A percentile compares a stretch with the other conserved stretches of the same genome.
These are phyloP conservation scores for Codiaeum variegatum DNA, from an alignment of 441 rosid species.

Conservation along the genomic window DNA sequence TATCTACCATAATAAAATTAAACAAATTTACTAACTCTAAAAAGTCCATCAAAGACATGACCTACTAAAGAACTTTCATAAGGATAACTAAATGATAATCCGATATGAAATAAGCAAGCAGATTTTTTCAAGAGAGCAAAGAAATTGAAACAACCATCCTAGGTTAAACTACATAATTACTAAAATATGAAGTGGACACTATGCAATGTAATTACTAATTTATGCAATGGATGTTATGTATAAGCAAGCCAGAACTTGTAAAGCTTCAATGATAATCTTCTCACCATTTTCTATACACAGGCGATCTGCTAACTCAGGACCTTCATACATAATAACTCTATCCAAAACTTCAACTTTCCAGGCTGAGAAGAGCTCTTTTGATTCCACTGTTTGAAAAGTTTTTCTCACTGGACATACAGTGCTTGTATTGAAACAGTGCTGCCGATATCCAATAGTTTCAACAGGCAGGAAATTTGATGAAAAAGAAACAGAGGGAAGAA, in stretches of 20 bases:
- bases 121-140: background rate
- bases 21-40: background rate
- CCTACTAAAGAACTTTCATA: background rate
- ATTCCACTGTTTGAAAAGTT: slow-evolving; percentile 28
- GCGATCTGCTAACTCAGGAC: slow-evolving; percentile 82
- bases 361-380: slow-evolving; percentile 42
- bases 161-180: slow-evolving; percentile 12
- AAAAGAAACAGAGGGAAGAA: slow-evolving; percentile 76
- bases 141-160: slow-evolving; percentile 13
- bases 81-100: background rate
- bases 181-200: slow-evolving; percentile 8
- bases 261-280: slow-evolving; percentile 22
- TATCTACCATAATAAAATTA: background rate
- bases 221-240: slow-evolving; percentile 16
- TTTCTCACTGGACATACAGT: slow-evolving; percentile 27
- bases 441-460: slow-evolving; percentile 58
- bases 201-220: slow-evolving; percentile 9
- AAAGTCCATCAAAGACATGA: background rate
- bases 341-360: slow-evolving; percentile 91
- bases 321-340: slow-evolving; percentile 78
- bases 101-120: background rate
- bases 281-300: slow-evolving; percentile 86
- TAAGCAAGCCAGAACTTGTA: slow-evolving; percentile 8
- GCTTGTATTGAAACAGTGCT: slow-evolving; percentile 32
- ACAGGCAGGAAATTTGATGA: slow-evolving; percentile 49